phyloP scores from a whole-genome alignment of 2,329 filamentous ascomycete species.

The Sporothrix globosa region DNA sequence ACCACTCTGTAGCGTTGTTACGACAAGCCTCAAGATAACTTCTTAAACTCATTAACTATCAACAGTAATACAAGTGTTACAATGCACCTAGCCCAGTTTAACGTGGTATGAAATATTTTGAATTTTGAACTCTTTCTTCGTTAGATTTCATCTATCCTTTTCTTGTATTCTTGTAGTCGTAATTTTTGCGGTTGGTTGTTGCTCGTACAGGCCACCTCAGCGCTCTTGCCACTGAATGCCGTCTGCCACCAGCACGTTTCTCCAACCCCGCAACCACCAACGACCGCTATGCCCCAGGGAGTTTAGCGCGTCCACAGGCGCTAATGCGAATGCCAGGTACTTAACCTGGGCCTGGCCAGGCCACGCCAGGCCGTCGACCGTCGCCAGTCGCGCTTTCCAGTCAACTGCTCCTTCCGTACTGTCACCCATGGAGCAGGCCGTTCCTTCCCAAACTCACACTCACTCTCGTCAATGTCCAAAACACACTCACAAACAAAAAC shows the following conservation, averaged over 20 bases:
- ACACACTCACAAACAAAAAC: not conserved
- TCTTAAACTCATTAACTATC: not conserved
- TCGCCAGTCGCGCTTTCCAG: not conserved
- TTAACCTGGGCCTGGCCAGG: not conserved
- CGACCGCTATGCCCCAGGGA: not conserved
- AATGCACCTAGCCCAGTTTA: no score
- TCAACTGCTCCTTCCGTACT: not conserved
- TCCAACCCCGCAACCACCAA: not conserved
- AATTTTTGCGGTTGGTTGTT: no score
- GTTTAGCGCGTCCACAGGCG: not conserved
- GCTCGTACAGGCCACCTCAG: not conserved
- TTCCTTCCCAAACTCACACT: not conserved
- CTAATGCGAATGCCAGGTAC: not conserved
- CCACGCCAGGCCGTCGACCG: not conserved
- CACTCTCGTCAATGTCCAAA: not conserved
- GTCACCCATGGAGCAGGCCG: not conserved
- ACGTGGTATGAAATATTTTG: no score
- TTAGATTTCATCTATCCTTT: no score
- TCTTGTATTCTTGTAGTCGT: no score
- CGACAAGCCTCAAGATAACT: constrained; percentile 2
- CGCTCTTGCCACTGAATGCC: not conserved
- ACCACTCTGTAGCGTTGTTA: not conserved
- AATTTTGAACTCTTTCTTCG: no score
- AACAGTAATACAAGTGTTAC: no score
- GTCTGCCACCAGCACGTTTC: no score